Evolutionary conservation across 495 filamentous ascomycete species (phyloP), one percentile per base, ranked within the genome.

Genomic region (Lasiosphaeriaceae sp.): DNA sequence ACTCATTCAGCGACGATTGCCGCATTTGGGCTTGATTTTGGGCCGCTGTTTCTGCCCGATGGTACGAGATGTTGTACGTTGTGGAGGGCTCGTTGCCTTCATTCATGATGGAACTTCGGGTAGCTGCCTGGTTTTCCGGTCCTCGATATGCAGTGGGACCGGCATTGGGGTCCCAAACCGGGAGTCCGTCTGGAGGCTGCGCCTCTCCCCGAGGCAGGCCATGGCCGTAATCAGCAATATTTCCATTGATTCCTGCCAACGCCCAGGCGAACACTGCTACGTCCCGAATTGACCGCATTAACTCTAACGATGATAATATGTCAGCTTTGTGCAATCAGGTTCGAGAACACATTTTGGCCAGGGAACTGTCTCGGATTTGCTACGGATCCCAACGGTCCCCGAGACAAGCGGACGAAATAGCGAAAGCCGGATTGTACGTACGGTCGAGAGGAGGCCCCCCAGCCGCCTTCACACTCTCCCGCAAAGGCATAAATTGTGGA

Each of bases 221-320:
- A 14, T 72, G 76, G 50, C 80, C 75, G 57, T 84, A 89, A 26
- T 82, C 75, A 11, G 86, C 85, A 23, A 93, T 64, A 16, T 82
- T 85, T 2, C 87, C 87, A 66, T 95, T 95, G 71, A 93, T 95
- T 16, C 89, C 89, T 2, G 85, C 82, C 21, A 94, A 71, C 5
- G 85, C 84, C 89, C 88, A 93, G 14, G 89, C 88, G 64, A 93
- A 92, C 26, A 91, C 86, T 17, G 89, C 90, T 26, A 90, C 86
- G 45, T 95, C 90, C 31, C 88, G 86, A 55, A 94, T 95, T 6
- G 86, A 85, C 44, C 82, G 78, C 87, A 93, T 89, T 60, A 95
- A 84, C 52, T 84, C 39, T 43, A 17, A 43, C 3, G 9, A 31
- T 3, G 9, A 31, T 4, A 43, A 43, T 1, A 5, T 2, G 39